Base-by-base conservation (phyloP, 2,329 filamentous ascomycete species). In the Daldinia eschscholtzii region DNA sequence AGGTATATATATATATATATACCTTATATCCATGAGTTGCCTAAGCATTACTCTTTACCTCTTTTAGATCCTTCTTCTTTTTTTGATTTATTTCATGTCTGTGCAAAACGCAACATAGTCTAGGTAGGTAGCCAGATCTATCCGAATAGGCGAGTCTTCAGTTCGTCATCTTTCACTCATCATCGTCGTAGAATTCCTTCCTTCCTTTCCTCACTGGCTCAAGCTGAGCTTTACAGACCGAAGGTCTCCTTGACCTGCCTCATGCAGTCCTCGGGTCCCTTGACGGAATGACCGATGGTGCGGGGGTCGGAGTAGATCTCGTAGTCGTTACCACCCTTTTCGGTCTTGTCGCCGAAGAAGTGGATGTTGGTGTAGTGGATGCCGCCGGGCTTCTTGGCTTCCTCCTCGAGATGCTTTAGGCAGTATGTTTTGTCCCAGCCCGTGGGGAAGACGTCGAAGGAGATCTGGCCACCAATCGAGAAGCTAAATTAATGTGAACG, bases 371-470 rank as follows among this genome's bases (percentile, higher is more conserved):
- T 93, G 86, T 95, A 98, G 26, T 90, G 83, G 71, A 97, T 84
- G 70, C 91, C 91, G 76, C 88, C 90, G 44, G 87, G 85, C 79
- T 87, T 85, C 83, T 87, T 83, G 71, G 91, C 90, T 81, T 98
- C 94, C 71, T 87, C 87, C 83, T 96, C 93, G 70, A 98, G 85
- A 82, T 98, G 94, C 75, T 88, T 85, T 74, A 98, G 86, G 84
- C 94, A 98, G 87, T 97, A 99, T 9, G 93, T 97, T 90, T 98
- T 99, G 84, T 99, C 96, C 96, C 96, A 99, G 78, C 96, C 96
- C 2, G 85, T 88, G 72, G 96, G 96, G 87, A 99, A 99, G 76
- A 98, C 92, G 79, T 99, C 96, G 81, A 99, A 99, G 67, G 94
- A 98, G 82, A 99, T 98, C 80, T 98, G 93, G 60, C 96, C 96